A percentile compares a stretch with the other conserved stretches of the same genome.
These are phyloP conservation scores for Nannizziopsis arthrosporioides DNA, from an alignment of 2,329 filamentous ascomycete species.

Conservation along the genomic window DNA sequence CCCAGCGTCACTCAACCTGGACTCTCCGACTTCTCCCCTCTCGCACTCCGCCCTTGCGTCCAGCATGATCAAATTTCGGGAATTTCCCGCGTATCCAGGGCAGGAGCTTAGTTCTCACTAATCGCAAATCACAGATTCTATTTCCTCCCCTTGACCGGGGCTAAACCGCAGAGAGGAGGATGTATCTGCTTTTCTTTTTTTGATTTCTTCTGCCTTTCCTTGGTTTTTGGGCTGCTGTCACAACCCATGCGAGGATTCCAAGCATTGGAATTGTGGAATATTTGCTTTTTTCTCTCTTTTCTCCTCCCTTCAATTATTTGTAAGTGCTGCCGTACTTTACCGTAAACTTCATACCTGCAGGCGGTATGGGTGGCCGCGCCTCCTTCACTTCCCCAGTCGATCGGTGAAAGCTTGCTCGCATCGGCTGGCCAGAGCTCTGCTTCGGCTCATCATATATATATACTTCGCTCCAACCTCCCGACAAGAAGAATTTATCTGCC, in stretches of 20 bases:
- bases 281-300: constrained; percentile 1
- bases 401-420: constrained; percentile 6
- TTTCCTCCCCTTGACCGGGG: background rate
- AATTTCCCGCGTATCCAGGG: no score
- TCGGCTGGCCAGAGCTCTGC: background rate
- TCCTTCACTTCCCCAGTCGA: constrained; percentile 4
- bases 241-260: background rate
- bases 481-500: background rate
- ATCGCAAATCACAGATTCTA: no score
- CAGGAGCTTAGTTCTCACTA: no score
- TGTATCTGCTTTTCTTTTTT: background rate
- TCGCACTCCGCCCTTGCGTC: no score
- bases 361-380: constrained; percentile 5
- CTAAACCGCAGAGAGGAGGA: constrained; percentile 2
- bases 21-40: no score
- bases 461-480: background rate
- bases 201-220: constrained; percentile 7
- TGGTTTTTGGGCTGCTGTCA: constrained; percentile 8
- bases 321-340: background rate
- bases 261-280: background rate
- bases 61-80: no score
- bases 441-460: background rate
- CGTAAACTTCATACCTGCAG: background rate
- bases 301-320: background rate
- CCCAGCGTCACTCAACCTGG: no score